Conservation (phyloP, 805 yeast genomes). For the Yarrowia osloensis region DNA sequence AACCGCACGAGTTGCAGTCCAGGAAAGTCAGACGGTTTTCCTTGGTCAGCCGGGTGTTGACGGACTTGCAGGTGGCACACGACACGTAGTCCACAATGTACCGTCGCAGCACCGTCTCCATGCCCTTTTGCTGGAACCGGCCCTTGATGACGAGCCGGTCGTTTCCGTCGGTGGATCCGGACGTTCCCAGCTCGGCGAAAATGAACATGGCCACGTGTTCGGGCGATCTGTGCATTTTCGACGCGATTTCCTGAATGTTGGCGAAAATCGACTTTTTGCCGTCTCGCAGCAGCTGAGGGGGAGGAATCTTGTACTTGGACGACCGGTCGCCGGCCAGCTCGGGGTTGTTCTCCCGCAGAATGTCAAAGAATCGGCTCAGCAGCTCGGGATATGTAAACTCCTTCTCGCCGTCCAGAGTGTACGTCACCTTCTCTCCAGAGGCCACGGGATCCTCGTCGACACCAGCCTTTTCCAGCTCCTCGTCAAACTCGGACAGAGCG, state of each 20-base stretch:
- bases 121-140: conserved; percentile 95
- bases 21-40: conserved; percentile 97
- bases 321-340: conserved; percentile 96
- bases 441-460: conserved; percentile 52
- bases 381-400: conserved; percentile 76
- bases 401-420: conserved; percentile 44
- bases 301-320: conserved; percentile 94
- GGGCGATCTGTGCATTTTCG: conserved; percentile 92
- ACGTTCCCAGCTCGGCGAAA: conserved; percentile 98
- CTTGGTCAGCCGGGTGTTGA: conserved; percentile 93
- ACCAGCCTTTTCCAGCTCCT: conserved; percentile 88
- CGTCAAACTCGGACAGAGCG: conserved; percentile 80
- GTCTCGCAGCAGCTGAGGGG: conserved; percentile 95
- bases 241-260: conserved; percentile 91
- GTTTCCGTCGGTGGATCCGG: conserved; percentile 98
- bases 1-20: conserved; percentile 98
- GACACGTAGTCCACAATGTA: conserved; percentile 97
- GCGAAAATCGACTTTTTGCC: conserved; percentile 97
- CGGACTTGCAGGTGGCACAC: conserved; percentile 97
- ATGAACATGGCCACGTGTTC: conserved; percentile 95
- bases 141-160: conserved; percentile 97
- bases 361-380: conserved; percentile 79
- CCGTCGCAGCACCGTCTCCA: conserved; percentile 94
- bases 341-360: conserved; percentile 91
- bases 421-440: conserved; percentile 35